Evolutionary conservation across 2,329 filamentous ascomycete species (phyloP), one percentile per base, ranked within the genome.

Genomic region (Dothideomycetes sp.): DNA sequence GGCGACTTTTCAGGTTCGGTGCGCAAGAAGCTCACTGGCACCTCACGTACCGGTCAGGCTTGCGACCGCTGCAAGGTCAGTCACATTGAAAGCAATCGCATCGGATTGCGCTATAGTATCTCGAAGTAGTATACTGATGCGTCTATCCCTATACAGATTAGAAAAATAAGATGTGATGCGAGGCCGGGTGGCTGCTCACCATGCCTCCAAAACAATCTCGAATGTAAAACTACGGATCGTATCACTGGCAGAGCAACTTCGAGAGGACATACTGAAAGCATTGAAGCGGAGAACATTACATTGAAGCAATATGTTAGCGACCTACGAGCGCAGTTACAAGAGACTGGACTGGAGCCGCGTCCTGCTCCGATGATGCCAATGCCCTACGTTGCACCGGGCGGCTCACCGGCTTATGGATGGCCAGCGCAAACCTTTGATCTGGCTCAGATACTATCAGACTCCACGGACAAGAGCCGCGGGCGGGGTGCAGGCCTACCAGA

Each of bases 121-220:
- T 19, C 9, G 19, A 15, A 14, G 16, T 14, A 33, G 11, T 7
- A 8, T 12, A 15, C 17, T 33, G 17, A 34, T 12, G 12, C 9
- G 7, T 34, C 11, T 27, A 12, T n/a, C n/a, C n/a, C n/a, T n/a
- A 27, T 44, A 43, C 53, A 85, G 81, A 70, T 86, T 42, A 77
- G 86, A 50, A 94, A 94, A 63, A 93, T 93, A 52, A 77, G 84
- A 55, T 93, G 86, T 68, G 86, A 93, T 65, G 81, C 79, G 39
- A 69, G 82, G 31, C 77, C 81, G 22, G 80, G 84, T 49, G 86
- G 84, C 46, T 94, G 86, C 63, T 84, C 83, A 45, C 81, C 84
- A 52, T 94, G 86, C 64, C 66, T 76, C 50, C 78, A 81, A 59
- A 82, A 84, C 56, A 78, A 77, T 47, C 76, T 82, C 51, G 75